A percentile compares a stretch with the other conserved stretches of the same genome.
These are phyloP conservation scores for Leccinum olivaceopallidum DNA, from an alignment of 768 basidiomycete genomes.

Conservation along the genomic window DNA sequence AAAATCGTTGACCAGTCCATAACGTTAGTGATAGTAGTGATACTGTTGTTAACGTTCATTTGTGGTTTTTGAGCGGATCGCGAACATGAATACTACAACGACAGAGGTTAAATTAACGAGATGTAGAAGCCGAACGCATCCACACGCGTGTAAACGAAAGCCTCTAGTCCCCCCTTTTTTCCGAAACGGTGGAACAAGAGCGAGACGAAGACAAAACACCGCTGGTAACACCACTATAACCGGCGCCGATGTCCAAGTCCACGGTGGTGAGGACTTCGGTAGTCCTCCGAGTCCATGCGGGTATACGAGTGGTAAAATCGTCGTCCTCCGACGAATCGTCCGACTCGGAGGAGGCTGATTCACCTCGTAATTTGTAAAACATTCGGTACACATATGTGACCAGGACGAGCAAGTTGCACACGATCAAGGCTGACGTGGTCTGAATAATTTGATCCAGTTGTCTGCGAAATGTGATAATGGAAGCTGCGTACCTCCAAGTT, in stretches of 20 bases:
- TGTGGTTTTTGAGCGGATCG: no score
- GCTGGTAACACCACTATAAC: background rate
- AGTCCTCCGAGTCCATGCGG: background rate
- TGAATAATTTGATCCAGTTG: background rate
- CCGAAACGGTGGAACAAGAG: background rate
- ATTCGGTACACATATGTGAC: conserved; percentile 15
- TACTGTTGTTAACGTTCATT: no score
- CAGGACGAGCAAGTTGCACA: conserved; percentile 18
- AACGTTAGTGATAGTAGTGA: no score
- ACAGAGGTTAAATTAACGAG: no score
- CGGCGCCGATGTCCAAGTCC: conserved; percentile 1
- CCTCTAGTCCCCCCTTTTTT: background rate
- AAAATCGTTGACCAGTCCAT: no score
- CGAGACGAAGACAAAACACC: background rate
- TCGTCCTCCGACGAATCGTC: background rate
- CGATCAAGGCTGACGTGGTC: background rate
- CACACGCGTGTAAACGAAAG: no score
- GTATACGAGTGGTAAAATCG: conserved; percentile 11
- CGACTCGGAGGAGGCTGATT: background rate
- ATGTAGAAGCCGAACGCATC: no score
- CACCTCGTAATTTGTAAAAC: background rate
- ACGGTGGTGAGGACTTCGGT: conserved; percentile 7
- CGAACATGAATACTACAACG: no score
- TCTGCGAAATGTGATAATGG: background rate
- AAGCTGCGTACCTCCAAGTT: background rate